Evolutionary conservation across 2,329 filamentous ascomycete genomes (phyloP).

Genomic region (Ophioceras dolichostomum): DNA sequence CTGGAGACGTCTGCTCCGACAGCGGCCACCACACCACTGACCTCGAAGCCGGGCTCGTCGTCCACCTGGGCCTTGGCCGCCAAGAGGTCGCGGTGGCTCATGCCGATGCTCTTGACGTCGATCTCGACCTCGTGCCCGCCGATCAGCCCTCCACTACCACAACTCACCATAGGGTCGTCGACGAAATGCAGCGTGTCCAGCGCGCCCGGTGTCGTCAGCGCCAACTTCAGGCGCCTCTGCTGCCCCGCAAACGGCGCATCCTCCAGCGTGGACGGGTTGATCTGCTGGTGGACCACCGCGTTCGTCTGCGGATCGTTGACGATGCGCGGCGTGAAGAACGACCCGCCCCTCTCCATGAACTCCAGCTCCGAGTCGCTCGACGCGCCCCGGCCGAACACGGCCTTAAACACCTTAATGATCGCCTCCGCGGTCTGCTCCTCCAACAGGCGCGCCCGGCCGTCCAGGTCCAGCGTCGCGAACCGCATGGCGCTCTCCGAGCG

Average conservation of each 20-base stretch:
- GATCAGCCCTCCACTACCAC: too few relatives aligned
- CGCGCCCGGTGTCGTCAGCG: conserved; percentile 23
- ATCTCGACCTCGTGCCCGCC: conserved; percentile 26
- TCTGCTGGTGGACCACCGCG: conserved; percentile 28
- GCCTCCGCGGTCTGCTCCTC: conserved; percentile 11
- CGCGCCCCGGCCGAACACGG: conserved; percentile 19
- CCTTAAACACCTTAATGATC: conserved; percentile 20
- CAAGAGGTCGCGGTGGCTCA: conserved; percentile 35
- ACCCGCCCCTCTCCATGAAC: conserved; percentile 25
- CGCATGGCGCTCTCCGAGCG: conserved; percentile 32
- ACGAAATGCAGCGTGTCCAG: conserved; percentile 26
- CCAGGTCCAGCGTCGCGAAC: conserved; percentile 32
- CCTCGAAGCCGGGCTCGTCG: conserved; percentile 24
- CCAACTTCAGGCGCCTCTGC: conserved; percentile 20
- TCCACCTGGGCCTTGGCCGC: conserved; percentile 26
- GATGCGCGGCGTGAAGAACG: conserved; percentile 25
- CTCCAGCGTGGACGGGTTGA: conserved; percentile 22
- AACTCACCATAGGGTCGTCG: conserved; percentile 17
- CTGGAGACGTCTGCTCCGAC: conserved; percentile 11
- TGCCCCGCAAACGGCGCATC: conserved; percentile 25
- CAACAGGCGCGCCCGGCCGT: conserved; percentile 15
- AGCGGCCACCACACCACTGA: conserved; percentile 19
- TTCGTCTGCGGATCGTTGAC: conserved; percentile 27
- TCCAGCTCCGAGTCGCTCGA: conserved; percentile 25
- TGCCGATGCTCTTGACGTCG: conserved; percentile 26